These are phyloP conservation scores for Trichomonascaceae sp. DNA, from an alignment of 1,139 yeast genomes.

Conservation along the genomic window DNA sequence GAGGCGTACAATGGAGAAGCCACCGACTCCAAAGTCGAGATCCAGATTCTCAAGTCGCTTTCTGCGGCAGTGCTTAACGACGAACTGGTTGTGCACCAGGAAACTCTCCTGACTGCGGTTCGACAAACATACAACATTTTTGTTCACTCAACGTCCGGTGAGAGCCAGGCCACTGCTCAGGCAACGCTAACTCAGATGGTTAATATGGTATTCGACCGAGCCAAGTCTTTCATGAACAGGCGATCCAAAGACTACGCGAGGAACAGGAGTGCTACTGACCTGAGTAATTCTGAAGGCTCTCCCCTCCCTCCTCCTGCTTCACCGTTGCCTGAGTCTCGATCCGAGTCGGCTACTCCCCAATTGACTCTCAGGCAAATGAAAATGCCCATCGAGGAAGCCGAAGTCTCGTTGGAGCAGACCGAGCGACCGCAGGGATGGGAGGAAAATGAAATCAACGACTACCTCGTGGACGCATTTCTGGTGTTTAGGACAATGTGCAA, in stretches of 20 bases:
- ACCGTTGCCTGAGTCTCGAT: not conserved
- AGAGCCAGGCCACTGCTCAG: slow-evolving; percentile 91
- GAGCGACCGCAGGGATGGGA: slow-evolving; percentile 2
- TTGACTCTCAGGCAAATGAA: slow-evolving; percentile 7
- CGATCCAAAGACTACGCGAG: slow-evolving; percentile 1
- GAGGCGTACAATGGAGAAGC: slow-evolving; percentile 86
- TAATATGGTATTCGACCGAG: slow-evolving; percentile 70
- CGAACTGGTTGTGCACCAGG: slow-evolving; percentile 81
- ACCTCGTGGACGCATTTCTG: slow-evolving; percentile 79
- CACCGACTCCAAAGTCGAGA: slow-evolving; percentile 76
- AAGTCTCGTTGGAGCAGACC: slow-evolving; percentile 3
- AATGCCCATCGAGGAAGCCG: slow-evolving; percentile 2
- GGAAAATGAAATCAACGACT: slow-evolving; percentile 1
- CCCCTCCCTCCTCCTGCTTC: not conserved
- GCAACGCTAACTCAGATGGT: slow-evolving; percentile 89
- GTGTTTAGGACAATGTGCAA: slow-evolving; percentile 92
- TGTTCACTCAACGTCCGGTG: slow-evolving; percentile 63
- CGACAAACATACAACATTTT: slow-evolving; percentile 90
- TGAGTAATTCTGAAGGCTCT: not conserved
- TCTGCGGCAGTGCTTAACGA: slow-evolving; percentile 76
- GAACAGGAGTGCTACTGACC: not conserved
- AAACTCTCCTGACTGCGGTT: slow-evolving; percentile 75
- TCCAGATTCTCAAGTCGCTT: slow-evolving; percentile 85
- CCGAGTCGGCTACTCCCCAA: not conserved
- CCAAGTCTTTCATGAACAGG: slow-evolving; percentile 23